These are phyloP conservation scores for Phaeosphaeriaceae sp. DNA, from an alignment of 2,329 filamentous ascomycete genomes.

Conservation along the genomic window DNA sequence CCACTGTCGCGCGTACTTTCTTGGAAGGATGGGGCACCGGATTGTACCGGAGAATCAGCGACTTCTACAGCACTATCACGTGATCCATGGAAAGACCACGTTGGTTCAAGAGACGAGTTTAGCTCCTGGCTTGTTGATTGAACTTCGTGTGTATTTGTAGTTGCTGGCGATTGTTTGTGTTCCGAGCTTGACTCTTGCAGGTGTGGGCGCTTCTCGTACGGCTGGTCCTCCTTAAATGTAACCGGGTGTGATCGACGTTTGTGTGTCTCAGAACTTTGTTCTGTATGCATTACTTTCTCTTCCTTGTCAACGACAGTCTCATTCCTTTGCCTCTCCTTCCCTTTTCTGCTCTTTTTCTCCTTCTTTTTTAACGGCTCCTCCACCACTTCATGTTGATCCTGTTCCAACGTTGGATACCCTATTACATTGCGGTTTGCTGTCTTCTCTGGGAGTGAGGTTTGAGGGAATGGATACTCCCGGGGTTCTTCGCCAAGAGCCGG, in stretches of 20 bases:
- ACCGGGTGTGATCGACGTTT: constrained; percentile 46
- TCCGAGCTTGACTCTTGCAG: constrained; percentile 6
- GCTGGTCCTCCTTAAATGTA: constrained; percentile 38
- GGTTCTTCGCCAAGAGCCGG: constrained; percentile 16
- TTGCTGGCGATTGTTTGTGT: neutral
- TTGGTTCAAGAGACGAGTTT: constrained; percentile 28
- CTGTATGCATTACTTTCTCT: neutral
- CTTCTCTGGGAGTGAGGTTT: constrained; percentile 14
- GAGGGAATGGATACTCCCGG: constrained; percentile 39
- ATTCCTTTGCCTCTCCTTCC: constrained; percentile 32
- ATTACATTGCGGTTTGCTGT: neutral
- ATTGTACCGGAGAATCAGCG: constrained; percentile 51
- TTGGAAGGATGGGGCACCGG: constrained; percentile 33
- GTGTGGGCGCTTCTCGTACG: constrained; percentile 39
- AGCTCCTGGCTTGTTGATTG: constrained; percentile 11
- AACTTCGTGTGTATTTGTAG: constrained; percentile 1
- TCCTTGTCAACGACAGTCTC: neutral
- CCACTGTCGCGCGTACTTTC: constrained; percentile 51
- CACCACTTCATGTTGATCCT: constrained; percentile 23
- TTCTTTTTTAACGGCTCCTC: constrained; percentile 52
- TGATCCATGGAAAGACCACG: constrained; percentile 48
- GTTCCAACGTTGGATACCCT: constrained; percentile 15
- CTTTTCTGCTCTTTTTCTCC: constrained; percentile 46
- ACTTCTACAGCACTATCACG: constrained; percentile 56
- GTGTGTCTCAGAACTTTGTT: constrained; percentile 18